Evolutionary conservation across 495 filamentous ascomycete genomes (phyloP).

Genomic region (Platismatia glauca): DNA sequence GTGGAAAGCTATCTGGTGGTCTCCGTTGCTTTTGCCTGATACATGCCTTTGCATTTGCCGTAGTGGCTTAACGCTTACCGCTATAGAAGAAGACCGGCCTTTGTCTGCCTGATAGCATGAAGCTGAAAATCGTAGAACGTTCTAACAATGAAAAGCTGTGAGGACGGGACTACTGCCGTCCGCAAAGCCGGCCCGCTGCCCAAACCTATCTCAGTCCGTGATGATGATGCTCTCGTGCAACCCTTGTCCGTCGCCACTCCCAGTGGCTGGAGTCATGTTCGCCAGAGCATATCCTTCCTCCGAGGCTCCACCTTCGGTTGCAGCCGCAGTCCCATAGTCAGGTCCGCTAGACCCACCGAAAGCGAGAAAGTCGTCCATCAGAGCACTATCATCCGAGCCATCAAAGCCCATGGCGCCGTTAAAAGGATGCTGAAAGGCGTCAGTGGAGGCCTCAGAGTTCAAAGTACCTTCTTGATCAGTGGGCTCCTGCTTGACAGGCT

Average conservation of each 20-base stretch:
- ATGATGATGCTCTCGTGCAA: constrained; percentile 14
- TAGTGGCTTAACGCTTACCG: neutral
- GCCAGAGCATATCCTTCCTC: neutral
- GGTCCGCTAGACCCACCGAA: neutral
- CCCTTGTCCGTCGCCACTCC: neutral
- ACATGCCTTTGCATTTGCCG: neutral
- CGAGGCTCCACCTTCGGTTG: neutral
- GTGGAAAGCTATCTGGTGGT: neutral
- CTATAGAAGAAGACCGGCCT: neutral
- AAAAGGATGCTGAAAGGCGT: neutral
- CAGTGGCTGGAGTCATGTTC: neutral
- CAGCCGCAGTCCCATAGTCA: neutral
- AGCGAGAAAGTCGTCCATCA: constrained; percentile 5
- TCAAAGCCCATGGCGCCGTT: neutral
- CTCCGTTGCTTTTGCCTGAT: neutral
- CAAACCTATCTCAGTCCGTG: neutral
- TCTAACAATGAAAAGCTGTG: neutral
- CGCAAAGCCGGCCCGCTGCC: neutral
- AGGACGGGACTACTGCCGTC: neutral
- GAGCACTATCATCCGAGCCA: neutral
- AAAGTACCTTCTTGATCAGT: neutral
- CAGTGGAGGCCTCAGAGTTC: neutral
- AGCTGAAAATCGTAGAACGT: neutral
- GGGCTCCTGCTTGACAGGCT: constrained; percentile 10
- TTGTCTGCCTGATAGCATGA: neutral